phyloP scores from a whole-genome alignment of 768 basidiomycete species.

The Boletus subparvulus region DNA sequence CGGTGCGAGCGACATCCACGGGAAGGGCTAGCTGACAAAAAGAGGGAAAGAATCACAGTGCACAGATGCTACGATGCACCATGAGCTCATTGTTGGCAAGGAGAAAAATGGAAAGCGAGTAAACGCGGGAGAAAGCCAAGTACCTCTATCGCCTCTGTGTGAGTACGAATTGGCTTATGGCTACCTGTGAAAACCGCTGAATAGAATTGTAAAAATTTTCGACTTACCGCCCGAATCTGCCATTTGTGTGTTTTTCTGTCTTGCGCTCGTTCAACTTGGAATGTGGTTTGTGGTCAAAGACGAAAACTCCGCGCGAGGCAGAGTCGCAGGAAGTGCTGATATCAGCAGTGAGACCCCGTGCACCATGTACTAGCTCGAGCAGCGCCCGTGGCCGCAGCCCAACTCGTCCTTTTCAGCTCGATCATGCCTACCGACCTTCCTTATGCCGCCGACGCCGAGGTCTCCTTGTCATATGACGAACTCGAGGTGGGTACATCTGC shows the following conservation, averaged over 20 bases:
- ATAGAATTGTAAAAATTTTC: constrained; percentile 10
- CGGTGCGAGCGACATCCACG: constrained; percentile 38
- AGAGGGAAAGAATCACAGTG: constrained; percentile 44
- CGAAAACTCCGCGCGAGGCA: constrained; percentile 18
- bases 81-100: constrained; percentile 57
- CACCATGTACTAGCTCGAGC: constrained; percentile 2
- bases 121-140: constrained; percentile 36
- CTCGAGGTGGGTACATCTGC: constrained; percentile 58
- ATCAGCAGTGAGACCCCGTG: constrained; percentile 24
- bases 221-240: constrained; percentile 60
- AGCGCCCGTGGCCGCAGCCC: constrained; percentile 12
- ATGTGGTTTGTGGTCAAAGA: constrained; percentile 27
- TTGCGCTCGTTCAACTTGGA: constrained; percentile 10
- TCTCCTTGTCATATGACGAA: constrained; percentile 86
- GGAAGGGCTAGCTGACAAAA: constrained; percentile 62
- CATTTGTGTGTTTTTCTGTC: constrained; percentile 34
- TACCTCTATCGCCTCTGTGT: constrained; percentile 34
- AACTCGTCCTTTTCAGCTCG: constrained; percentile 10
- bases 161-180: constrained; percentile 30
- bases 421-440: constrained; percentile 81
- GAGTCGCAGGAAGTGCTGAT: constrained; percentile 19
- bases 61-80: constrained; percentile 48
- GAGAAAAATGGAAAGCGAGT: constrained; percentile 35
- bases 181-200: constrained; percentile 28
- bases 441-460: constrained; percentile 93